A percentile compares a stretch with the other conserved stretches of the same genome.
Conservation (phyloP, 345 rosid genomes). For the Clausena lansium region DNA sequence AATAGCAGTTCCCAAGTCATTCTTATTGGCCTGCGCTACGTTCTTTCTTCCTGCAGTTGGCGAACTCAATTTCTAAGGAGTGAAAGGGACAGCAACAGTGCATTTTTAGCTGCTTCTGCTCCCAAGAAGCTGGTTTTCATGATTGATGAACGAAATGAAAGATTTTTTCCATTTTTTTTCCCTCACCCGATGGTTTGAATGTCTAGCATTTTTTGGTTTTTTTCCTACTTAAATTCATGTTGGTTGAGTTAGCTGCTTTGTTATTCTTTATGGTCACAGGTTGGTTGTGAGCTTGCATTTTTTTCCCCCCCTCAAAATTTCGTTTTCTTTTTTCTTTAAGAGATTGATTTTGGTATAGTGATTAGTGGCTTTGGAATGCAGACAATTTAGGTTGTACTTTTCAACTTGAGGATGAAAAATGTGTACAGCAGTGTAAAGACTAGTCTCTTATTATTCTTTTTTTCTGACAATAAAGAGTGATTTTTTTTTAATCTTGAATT, state of each 20-base stretch:
- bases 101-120: conserved; percentile 89
- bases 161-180: conserved; percentile 15
- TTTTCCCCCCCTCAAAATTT: conserved; percentile 13
- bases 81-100: conserved; percentile 78
- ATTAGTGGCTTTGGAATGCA: conserved; percentile 26
- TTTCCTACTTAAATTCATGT: neutral
- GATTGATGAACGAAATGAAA: conserved; percentile 23
- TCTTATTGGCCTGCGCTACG: conserved; percentile 8
- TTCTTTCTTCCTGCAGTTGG: conserved; percentile 35
- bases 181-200: conserved; percentile 32
- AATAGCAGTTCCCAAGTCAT: neutral
- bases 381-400: conserved; percentile 41
- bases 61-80: conserved; percentile 30
- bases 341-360: conserved; percentile 17
- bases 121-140: conserved; percentile 49
- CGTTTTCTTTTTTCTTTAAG: conserved; percentile 14
- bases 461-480: conserved; percentile 41
- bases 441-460: conserved; percentile 27
- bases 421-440: conserved; percentile 58
- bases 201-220: conserved; percentile 22
- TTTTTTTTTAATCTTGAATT: neutral
- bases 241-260: conserved; percentile 42
- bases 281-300: conserved; percentile 56
- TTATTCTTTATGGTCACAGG: conserved; percentile 47
- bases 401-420: conserved; percentile 40